phyloP scores from a whole-genome alignment of 1,284 basidiomycete genomes.

The Irpex sp. region DNA sequence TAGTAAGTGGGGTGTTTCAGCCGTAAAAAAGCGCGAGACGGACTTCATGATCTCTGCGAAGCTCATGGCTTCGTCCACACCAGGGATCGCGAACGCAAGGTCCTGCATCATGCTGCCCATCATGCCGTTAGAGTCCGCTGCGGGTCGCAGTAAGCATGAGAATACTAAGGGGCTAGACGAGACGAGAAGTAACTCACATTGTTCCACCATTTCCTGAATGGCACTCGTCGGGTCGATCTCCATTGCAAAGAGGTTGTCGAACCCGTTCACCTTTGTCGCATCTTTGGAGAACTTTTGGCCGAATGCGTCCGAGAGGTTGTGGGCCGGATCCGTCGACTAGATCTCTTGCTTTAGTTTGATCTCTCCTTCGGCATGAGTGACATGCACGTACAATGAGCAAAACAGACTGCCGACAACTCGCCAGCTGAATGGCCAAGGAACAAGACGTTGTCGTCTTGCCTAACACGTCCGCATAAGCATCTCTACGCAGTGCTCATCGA shows the following conservation, averaged over 20 bases:
- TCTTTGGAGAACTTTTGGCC: slow-evolving; percentile 99
- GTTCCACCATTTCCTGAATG: slow-evolving; percentile 98
- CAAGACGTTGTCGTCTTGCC: slow-evolving; percentile 97
- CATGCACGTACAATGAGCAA: slow-evolving; percentile 75
- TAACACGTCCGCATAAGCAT: slow-evolving; percentile 22
- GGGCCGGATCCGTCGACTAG: slow-evolving; percentile 97
- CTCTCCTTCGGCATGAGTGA: background rate
- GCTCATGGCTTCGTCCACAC: slow-evolving; percentile 99
- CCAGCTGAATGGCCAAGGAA: slow-evolving; percentile 91
- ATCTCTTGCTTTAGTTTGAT: background rate
- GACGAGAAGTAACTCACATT: slow-evolving; percentile 56
- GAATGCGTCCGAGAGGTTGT: slow-evolving; percentile 98
- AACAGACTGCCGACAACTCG: slow-evolving; percentile 82
- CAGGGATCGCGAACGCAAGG: slow-evolving; percentile 96
- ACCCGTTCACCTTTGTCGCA: slow-evolving; percentile 98
- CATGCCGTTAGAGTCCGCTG: slow-evolving; percentile 88
- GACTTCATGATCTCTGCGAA: slow-evolving; percentile 99
- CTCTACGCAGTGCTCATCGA: background rate
- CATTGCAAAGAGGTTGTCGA: slow-evolving; percentile 96
- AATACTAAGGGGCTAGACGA: slow-evolving; percentile 3
- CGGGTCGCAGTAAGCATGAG: background rate
- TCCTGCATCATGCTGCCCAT: slow-evolving; percentile 99
- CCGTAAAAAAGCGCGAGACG: slow-evolving; percentile 21
- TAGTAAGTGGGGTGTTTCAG: background rate
- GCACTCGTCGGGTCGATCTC: slow-evolving; percentile 98